Conservation (phyloP, 768 basidiomycete genomes). For the Tylopilus sp. region DNA sequence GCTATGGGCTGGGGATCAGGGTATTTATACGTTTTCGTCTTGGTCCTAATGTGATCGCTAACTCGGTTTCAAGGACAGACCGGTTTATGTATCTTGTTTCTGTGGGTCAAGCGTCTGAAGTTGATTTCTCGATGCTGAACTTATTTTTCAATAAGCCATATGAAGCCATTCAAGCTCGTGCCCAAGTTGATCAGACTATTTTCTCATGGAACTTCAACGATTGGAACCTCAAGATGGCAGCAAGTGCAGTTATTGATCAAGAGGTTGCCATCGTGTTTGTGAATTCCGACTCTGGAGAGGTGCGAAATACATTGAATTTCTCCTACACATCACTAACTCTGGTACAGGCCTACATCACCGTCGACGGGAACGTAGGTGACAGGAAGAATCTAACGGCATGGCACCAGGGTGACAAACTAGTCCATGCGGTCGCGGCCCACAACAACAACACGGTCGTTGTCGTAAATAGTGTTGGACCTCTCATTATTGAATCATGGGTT, state of each 20-base stretch:
- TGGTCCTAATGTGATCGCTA: not conserved
- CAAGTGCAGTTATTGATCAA: conserved; percentile 43
- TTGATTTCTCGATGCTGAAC: not conserved
- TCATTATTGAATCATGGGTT: conserved; percentile 68
- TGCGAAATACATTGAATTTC: conserved; percentile 2
- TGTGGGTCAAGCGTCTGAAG: conserved; percentile 36
- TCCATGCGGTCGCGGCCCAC: conserved; percentile 58
- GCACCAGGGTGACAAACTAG: conserved; percentile 34
- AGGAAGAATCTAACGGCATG: conserved; percentile 42
- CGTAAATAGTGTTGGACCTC: conserved; percentile 73
- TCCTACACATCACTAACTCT: not conserved
- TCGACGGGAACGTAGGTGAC: conserved; percentile 49
- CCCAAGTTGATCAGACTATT: conserved; percentile 60
- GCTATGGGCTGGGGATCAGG: conserved; percentile 95
- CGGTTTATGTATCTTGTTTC: conserved; percentile 78
- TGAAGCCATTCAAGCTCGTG: conserved; percentile 75
- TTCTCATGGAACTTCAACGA: conserved; percentile 70
- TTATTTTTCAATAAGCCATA: conserved; percentile 47
- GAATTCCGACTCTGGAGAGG: conserved; percentile 82
- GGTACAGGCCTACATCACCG: conserved; percentile 46
- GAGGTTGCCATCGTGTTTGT: conserved; percentile 79
- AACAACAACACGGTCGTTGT: conserved; percentile 81
- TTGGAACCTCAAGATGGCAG: conserved; percentile 54
- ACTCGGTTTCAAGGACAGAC: conserved; percentile 44
- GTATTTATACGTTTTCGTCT: conserved; percentile 18